Base-by-base conservation (phyloP, 2,329 filamentous ascomycete genomes). In the Fusarium falciforme region DNA sequence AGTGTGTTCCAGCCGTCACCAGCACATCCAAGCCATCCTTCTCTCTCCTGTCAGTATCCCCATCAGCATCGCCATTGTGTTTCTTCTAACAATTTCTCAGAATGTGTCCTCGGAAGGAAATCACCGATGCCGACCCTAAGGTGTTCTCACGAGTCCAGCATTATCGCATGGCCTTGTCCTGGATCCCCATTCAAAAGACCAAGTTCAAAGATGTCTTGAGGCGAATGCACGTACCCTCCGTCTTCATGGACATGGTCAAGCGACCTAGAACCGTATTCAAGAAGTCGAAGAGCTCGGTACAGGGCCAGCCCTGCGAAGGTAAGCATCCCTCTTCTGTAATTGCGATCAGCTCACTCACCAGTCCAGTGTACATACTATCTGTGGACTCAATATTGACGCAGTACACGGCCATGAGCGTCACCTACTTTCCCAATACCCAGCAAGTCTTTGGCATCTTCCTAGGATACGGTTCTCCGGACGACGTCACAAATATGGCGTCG, bases 341-440 rank as follows among this genome's bases (percentile, higher is more conserved):
- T 5, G n/a, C 17, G 3, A 33, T 11, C 54, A 57, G 54, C 9
- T 27, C 33, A 36, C 22, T 25, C 2, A 36, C 25, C 22, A 22
- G 14, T 5, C 11, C 20, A 68, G 66, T 68, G 6, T 68, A 68
- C 40, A 55, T 68, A 3, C 27, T 68, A 6, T 60, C 52, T 6
- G 61, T 68, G 11, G 66, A 68, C 36, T 68, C 66, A 5, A 61
- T 65, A 29, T 36, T 68, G 44, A 44, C 31, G 2, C 64, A 65
- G 54, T 65, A 54, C 35, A 68, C 55, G 7, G 66, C 66, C 7
- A 65, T 68, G 42, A 60, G 36, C 20, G 10, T 65, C 33, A 68
- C 66, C 25, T 65, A 65, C 55, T 68, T 68, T 33, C 66, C 66
- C 16, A 36, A 54, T 2, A 68, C 38, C 17, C 33, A 38, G 6